Evolutionary conservation across 371 early-diverging fungal genomes (phyloP).

Genomic region (Mortierella sp.): DNA sequence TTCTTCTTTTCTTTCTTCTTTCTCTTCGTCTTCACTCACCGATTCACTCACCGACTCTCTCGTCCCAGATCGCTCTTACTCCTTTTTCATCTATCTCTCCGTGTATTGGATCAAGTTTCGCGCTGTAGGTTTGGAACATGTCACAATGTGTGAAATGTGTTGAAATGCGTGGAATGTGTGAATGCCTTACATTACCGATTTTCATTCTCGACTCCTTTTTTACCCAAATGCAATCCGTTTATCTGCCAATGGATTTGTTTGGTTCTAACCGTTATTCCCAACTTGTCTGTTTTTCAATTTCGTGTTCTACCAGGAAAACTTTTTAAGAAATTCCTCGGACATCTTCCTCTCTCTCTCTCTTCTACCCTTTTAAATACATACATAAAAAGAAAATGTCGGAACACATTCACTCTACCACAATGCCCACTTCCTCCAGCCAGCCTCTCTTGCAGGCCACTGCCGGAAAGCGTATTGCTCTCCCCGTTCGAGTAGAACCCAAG

Average conservation of each 20-base stretch:
- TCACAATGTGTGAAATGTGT: not conserved
- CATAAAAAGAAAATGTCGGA: constrained; percentile 12
- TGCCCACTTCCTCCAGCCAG: constrained; percentile 49
- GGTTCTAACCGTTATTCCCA: not conserved
- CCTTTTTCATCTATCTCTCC: not conserved
- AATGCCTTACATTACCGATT: too few relatives aligned
- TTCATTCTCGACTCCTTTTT: not conserved
- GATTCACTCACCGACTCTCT: not conserved
- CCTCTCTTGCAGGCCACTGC: constrained; percentile 51
- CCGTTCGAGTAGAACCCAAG: constrained; percentile 95
- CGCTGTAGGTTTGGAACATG: not conserved
- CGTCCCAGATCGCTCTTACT: not conserved
- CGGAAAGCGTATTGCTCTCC: constrained; percentile 78
- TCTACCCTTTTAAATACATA: not conserved
- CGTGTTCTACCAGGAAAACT: not conserved
- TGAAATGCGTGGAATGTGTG: not conserved
- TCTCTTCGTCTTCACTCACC: not conserved
- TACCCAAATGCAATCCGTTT: not conserved
- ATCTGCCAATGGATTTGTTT: too few relatives aligned
- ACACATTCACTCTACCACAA: constrained; percentile 43
- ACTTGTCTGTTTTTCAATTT: not conserved
- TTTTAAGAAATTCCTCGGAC: too few relatives aligned
- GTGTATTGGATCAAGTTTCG: not conserved
- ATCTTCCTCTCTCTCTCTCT: not conserved
- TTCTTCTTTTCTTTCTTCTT: not conserved